Evolutionary conservation across 495 filamentous ascomycete genomes (phyloP), one percentile per base, ranked within the genome.

Genomic region (Penicillium angulare): DNA sequence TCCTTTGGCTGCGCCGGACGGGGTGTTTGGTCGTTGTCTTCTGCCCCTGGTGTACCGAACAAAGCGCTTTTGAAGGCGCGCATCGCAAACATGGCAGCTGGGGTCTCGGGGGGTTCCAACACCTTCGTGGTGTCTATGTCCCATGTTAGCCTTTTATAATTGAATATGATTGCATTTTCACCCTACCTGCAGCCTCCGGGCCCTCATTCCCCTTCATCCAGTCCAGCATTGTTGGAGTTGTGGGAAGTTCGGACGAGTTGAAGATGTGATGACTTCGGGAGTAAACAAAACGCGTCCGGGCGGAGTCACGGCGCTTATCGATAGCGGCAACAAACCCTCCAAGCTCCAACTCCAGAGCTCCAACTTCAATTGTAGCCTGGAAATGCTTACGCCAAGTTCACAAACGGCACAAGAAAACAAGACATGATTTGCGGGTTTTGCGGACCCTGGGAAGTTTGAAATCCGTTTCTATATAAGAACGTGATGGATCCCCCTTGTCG

Each of bases 1-100:
- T 50, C 43, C 27, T 64, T 63, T 44, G 59, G 38, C 20, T 63
- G 56, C 6, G 54, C 18, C 23, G 26, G 6, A 44, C 46, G 44
- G 41, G 23, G 12, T 33, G 57, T 31, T 56, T 57, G 6, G 65
- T 56, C 66, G n/a, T n/a, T n/a, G 12, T 79, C 68, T 1, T 74
- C 68, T 18, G 74, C 77, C 16, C 79, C 82, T 15, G 90, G 89
- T 3, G 89, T 92, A 27, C 95, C 93, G 74, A 95, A 97, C 29
- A 98, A 66, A 15, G 88, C 91, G 47, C 87, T 91, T 60, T 88
- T 93, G 68, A 97, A 84, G 15, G 93, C 95, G 59, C 92, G 90
- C 49, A 93, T 82, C 10, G 92, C 92, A 73, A 98, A 97, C 2
- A 96, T 81, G 18, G 92, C 90, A 21, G 90, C 95, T 9, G 93